Evolutionary conservation across 2,329 filamentous ascomycete species (phyloP).

Genomic region (Seiridium cupressi): DNA sequence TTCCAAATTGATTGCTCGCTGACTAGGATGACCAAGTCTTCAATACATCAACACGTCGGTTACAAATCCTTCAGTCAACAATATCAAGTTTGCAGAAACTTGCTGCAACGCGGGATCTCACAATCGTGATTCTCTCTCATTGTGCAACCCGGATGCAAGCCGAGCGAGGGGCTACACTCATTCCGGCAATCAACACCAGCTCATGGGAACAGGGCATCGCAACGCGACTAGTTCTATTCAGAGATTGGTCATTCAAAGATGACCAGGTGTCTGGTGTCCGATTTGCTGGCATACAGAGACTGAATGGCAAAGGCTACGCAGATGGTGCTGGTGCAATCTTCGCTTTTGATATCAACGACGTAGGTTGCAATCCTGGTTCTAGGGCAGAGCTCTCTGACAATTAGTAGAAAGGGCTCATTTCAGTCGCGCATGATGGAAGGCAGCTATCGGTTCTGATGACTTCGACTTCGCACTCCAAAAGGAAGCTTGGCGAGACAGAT

Average conservation of each 20-base stretch:
- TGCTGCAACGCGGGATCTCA: slow-evolving; percentile 69
- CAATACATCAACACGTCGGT: slow-evolving; percentile 38
- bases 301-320: slow-evolving; percentile 48
- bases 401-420: slow-evolving; percentile 41
- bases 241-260: slow-evolving; percentile 65
- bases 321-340: slow-evolving; percentile 41
- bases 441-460: slow-evolving; percentile 30
- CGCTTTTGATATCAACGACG: slow-evolving; percentile 48
- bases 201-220: slow-evolving; percentile 80
- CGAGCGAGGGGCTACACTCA: slow-evolving; percentile 65
- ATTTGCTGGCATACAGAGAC: slow-evolving; percentile 65
- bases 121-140: slow-evolving; percentile 75
- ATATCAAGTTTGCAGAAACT: slow-evolving; percentile 72
- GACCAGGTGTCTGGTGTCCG: slow-evolving; percentile 47
- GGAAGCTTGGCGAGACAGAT: slow-evolving; percentile 61
- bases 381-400: slow-evolving; percentile 9
- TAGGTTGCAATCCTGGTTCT: slow-evolving; percentile 28
- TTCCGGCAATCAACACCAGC: slow-evolving; percentile 70
- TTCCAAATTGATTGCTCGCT: too few relatives aligned
- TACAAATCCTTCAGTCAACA: slow-evolving; percentile 58
- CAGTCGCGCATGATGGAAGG: slow-evolving; percentile 38
- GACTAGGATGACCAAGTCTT: slow-evolving; percentile 27
- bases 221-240: slow-evolving; percentile 73
- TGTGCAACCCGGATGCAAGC: slow-evolving; percentile 77
- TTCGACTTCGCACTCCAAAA: slow-evolving; percentile 50